phyloP scores from a whole-genome alignment of 495 filamentous ascomycete species.

The Podospora pseudopauciseta region DNA sequence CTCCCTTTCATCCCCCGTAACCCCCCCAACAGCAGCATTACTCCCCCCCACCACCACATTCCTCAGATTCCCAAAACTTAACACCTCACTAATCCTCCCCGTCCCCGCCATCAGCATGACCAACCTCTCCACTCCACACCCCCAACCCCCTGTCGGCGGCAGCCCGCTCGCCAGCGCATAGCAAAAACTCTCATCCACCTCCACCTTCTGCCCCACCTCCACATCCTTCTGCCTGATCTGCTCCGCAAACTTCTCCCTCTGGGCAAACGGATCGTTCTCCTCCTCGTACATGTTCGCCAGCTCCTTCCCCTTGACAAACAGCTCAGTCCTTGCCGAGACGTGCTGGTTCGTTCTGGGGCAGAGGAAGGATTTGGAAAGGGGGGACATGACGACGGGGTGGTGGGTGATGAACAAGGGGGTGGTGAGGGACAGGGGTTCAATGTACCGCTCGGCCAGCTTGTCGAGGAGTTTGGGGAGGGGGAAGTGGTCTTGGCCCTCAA shows the following conservation, averaged over 20 bases:
- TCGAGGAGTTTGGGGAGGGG: constrained; percentile 83
- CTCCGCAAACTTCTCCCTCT: constrained; percentile 74
- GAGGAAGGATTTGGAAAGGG: constrained; percentile 80
- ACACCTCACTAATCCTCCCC: constrained; percentile 71
- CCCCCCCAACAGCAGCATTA: neutral
- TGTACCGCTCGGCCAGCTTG: constrained; percentile 66
- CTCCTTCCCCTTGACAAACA: constrained; percentile 78
- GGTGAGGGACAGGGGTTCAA: constrained; percentile 64
- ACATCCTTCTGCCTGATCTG: constrained; percentile 35
- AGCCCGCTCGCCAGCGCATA: constrained; percentile 80
- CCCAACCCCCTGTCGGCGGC: constrained; percentile 94
- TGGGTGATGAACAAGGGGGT: constrained; percentile 85
- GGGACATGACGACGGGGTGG: constrained; percentile 87
- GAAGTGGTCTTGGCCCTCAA: constrained; percentile 43
- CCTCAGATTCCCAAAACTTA: constrained; percentile 82
- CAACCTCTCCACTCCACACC: constrained; percentile 84
- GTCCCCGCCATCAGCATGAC: constrained; percentile 81
- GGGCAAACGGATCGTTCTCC: constrained; percentile 88
- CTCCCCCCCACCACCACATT: constrained; percentile 49
- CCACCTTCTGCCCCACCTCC: constrained; percentile 12
- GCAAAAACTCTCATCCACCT: constrained; percentile 79
- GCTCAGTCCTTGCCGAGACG: constrained; percentile 74
- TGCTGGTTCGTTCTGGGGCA: constrained; percentile 59
- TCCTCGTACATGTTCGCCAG: constrained; percentile 96
- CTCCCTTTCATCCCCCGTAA: neutral